phyloP scores from a whole-genome alignment of 2,329 filamentous ascomycete species.

The Hypoxylon sp. region DNA sequence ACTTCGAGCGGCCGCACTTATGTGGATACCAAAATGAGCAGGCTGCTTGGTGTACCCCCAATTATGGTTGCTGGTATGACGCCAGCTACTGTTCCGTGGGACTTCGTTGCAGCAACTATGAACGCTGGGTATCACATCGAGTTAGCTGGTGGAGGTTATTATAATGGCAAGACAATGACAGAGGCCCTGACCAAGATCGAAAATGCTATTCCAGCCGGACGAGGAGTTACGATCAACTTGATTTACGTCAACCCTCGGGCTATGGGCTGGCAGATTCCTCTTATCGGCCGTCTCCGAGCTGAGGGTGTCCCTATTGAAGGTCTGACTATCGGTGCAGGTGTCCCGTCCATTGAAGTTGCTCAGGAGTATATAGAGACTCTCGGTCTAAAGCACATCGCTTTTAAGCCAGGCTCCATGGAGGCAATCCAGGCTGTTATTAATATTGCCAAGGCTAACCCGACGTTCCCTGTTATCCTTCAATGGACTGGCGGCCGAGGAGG shows the following conservation, averaged over 20 bases:
- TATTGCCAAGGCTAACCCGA: conserved; percentile 93
- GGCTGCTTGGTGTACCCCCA: conserved; percentile 85
- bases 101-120: conserved; percentile 93
- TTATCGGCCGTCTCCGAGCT: conserved; percentile 83
- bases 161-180: conserved; percentile 85
- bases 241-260: conserved; percentile 92
- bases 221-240: conserved; percentile 89
- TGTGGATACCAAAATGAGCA: conserved; percentile 97
- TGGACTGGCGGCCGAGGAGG: conserved; percentile 96
- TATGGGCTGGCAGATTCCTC: conserved; percentile 93
- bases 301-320: conserved; percentile 94
- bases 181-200: conserved; percentile 88
- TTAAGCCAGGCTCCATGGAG: conserved; percentile 92
- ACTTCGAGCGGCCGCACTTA: conserved; percentile 91
- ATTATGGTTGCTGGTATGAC: conserved; percentile 97
- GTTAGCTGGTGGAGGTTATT: conserved; percentile 91
- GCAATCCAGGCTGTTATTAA: conserved; percentile 92
- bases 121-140: conserved; percentile 96
- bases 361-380: conserved; percentile 95
- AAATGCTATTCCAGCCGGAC: conserved; percentile 83
- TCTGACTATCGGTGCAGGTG: conserved; percentile 91
- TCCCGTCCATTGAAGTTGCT: conserved; percentile 92
- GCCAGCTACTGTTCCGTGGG: conserved; percentile 88
- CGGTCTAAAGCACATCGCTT: conserved; percentile 91
- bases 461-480: conserved; percentile 92